Evolutionary conservation across 495 filamentous ascomycete species (phyloP).

Genomic region (Penicillium steckii): DNA sequence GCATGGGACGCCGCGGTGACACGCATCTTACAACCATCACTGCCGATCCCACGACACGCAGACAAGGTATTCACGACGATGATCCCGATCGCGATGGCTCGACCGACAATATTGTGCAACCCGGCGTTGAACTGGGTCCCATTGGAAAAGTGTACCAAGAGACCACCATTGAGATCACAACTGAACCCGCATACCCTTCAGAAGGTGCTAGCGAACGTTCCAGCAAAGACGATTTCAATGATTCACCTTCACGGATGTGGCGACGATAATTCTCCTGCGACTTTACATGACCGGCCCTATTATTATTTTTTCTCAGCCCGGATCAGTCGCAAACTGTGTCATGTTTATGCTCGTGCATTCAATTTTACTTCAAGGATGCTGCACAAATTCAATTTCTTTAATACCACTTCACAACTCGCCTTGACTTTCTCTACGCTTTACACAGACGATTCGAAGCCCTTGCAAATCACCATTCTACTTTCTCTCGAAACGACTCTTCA

Average conservation of each 20-base stretch:
- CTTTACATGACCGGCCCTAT: background rate
- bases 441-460: background rate
- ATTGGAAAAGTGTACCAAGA: conserved; percentile 47
- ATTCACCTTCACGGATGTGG: conserved; percentile 26
- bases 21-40: conserved; percentile 34
- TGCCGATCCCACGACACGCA: conserved; percentile 31
- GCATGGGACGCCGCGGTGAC: conserved; percentile 30
- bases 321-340: conserved; percentile 1
- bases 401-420: background rate
- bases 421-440: background rate
- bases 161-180: conserved; percentile 46
- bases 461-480: background rate
- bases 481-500: background rate
- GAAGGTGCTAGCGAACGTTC: conserved; percentile 29
- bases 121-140: conserved; percentile 31
- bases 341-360: conserved; percentile 6
- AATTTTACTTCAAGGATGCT: background rate
- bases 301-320: conserved; percentile 4
- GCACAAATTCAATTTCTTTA: background rate
- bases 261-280: conserved; percentile 18
- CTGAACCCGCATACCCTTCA: conserved; percentile 35
- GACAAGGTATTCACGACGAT: conserved; percentile 18
- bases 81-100: conserved; percentile 33
- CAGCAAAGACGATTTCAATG: conserved; percentile 30
- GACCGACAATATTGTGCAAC: conserved; percentile 39